These are phyloP conservation scores for Talaromyces nanjingensis DNA, from an alignment of 495 filamentous ascomycete genomes.

Conservation along the genomic window DNA sequence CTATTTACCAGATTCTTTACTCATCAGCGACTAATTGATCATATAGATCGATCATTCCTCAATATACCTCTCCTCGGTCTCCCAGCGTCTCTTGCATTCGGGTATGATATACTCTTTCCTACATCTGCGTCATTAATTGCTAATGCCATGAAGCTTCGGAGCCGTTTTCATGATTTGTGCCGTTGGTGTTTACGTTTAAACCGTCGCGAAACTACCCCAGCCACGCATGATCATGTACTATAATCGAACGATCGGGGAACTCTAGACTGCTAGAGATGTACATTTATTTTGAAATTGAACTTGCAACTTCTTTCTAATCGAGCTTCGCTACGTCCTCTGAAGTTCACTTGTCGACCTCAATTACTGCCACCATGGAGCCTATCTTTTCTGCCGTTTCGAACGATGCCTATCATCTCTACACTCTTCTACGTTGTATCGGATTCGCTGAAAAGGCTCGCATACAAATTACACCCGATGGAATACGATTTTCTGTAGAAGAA, in stretches of 20 bases:
- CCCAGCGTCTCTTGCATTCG: conserved; percentile 82
- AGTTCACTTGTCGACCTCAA: conserved; percentile 8
- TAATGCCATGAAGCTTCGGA: conserved; percentile 60
- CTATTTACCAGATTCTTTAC: conserved; percentile 5
- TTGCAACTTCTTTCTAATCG: conserved; percentile 6
- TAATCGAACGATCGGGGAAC: conserved; percentile 22
- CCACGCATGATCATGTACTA: conserved; percentile 26
- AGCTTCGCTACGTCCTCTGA: neutral
- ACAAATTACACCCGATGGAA: conserved; percentile 71
- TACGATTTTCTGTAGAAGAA: conserved; percentile 83
- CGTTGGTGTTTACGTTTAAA: conserved; percentile 94
- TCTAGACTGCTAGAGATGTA: conserved; percentile 31
- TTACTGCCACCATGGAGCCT: conserved; percentile 25
- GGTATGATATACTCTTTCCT: conserved; percentile 48
- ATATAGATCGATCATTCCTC: conserved; percentile 73
- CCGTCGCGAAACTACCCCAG: conserved; percentile 15
- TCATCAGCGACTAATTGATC: conserved; percentile 5
- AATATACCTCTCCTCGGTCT: conserved; percentile 73
- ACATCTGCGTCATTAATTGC: conserved; percentile 8
- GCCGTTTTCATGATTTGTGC: conserved; percentile 98
- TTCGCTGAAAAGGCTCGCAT: conserved; percentile 78
- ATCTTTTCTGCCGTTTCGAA: conserved; percentile 79
- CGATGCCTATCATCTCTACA: conserved; percentile 80
- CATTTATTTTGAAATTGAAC: conserved; percentile 15
- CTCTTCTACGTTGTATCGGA: conserved; percentile 81